These are phyloP conservation scores for Neofusicoccum ribis DNA, from an alignment of 2,329 filamentous ascomycete genomes.

Conservation along the genomic window DNA sequence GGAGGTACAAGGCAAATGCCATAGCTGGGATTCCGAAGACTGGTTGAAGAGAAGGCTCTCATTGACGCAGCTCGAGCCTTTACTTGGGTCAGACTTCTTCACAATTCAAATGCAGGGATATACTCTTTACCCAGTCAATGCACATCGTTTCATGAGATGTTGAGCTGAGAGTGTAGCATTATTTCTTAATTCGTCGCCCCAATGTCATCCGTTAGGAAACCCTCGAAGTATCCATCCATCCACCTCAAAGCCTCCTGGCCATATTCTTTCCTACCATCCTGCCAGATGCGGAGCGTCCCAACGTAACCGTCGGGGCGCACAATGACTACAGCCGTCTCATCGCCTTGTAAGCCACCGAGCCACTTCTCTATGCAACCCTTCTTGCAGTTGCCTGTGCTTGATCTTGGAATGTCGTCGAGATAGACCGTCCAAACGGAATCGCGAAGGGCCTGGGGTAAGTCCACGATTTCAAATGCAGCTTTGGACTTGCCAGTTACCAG, in stretches of 20 bases:
- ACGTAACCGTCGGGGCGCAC: slow-evolving; percentile 75
- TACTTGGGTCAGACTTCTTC: no score
- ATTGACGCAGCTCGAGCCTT: no score
- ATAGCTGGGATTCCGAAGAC: no score
- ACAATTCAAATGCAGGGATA: no score
- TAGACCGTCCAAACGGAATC: slow-evolving; percentile 72
- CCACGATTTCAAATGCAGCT: slow-evolving; percentile 62
- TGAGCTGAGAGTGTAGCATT: no score
- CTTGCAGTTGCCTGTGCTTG: slow-evolving; percentile 48
- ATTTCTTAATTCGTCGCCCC: no score
- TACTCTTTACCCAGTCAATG: no score
- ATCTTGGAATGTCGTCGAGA: slow-evolving; percentile 62
- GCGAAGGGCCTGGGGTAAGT: slow-evolving; percentile 63
- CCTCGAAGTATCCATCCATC: no score
- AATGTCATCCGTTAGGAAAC: no score
- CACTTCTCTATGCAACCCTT: slow-evolving; percentile 66
- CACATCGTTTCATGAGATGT: no score
- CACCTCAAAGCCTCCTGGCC: slow-evolving; percentile 22
- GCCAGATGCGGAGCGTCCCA: slow-evolving; percentile 56
- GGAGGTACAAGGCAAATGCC: no score
- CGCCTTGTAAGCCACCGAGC: slow-evolving; percentile 59
- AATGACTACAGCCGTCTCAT: slow-evolving; percentile 64
- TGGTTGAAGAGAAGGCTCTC: no score
- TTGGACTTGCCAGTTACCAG: slow-evolving; percentile 65
- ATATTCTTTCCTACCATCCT: slow-evolving; percentile 29